Evolutionary conservation across 306 rosid species (phyloP).

Genomic region (Medicago arabica): DNA sequence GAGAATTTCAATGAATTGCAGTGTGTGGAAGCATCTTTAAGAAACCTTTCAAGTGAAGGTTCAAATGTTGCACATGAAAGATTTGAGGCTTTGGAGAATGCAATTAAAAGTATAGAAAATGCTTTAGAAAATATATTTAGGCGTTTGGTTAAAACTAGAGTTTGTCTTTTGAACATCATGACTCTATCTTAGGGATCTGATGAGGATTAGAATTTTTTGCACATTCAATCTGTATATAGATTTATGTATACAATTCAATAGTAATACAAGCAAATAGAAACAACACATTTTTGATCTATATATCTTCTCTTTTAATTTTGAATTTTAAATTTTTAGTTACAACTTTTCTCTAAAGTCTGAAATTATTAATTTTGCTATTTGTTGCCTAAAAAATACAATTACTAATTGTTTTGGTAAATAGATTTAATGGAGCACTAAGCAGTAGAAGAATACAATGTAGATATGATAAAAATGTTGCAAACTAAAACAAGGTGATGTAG

Average conservation of each 20-base stretch:
- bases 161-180: conserved; percentile 62
- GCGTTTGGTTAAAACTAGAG: conserved; percentile 65
- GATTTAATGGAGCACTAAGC: no score
- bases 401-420: no score
- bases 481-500: no score
- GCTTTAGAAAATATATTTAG: conserved; percentile 61
- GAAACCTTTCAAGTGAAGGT: conserved; percentile 29
- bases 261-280: background rate
- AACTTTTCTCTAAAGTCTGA: background rate
- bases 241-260: background rate
- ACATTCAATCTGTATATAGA: background rate
- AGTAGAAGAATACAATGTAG: no score
- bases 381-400: no score
- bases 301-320: background rate
- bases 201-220: background rate
- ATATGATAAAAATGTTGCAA: no score
- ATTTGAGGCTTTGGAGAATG: conserved; percentile 57
- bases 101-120: conserved; percentile 59
- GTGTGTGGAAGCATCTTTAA: conserved; percentile 43
- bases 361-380: background rate
- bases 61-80: conserved; percentile 40
- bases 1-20: background rate
- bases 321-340: background rate
- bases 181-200: conserved; percentile 37
- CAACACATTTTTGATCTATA: background rate